Percentiles rank a stretch among this genome's conserved stretches.
Evolutionary conservation across 352 stramenopile species (phyloP).

Genomic region (Phytophthora constricta): DNA sequence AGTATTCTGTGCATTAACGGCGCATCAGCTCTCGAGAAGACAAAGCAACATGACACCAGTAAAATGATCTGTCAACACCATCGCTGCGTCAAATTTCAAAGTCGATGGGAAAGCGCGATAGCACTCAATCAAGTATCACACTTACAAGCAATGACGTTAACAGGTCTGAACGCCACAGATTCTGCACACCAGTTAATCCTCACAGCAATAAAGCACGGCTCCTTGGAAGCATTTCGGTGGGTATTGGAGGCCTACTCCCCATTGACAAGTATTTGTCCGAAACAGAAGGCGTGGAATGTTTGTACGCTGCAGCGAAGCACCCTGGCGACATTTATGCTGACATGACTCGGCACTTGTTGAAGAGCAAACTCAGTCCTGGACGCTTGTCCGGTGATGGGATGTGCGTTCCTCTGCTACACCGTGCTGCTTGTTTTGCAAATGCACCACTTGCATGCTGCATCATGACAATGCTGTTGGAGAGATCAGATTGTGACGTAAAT

Average conservation of each 20-base stretch:
- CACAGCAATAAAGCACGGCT: conserved; percentile 33
- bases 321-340: conserved; percentile 38
- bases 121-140: conserved; percentile 41
- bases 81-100: background rate
- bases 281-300: conserved; percentile 24
- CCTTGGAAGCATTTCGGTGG: conserved; percentile 53
- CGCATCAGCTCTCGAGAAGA: background rate
- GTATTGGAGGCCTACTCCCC: conserved; percentile 27
- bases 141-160: conserved; percentile 36
- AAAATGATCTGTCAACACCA: conserved; percentile 5
- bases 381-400: conserved; percentile 57
- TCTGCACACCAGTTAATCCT: conserved; percentile 24
- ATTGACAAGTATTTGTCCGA: conserved; percentile 15
- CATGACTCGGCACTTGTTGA: conserved; percentile 54
- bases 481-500: conserved; percentile 48
- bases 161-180: background rate
- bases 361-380: conserved; percentile 34
- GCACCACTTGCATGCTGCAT: conserved; percentile 17
- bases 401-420: conserved; percentile 58
- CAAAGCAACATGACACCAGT: background rate
- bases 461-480: conserved; percentile 35
- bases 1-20: conserved; percentile 28
- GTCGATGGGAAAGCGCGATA: conserved; percentile 24
- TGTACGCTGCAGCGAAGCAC: conserved; percentile 31
- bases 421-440: conserved; percentile 51